These are phyloP conservation scores for Tuber indicum DNA, from an alignment of 495 filamentous ascomycete species.

Conservation along the genomic window DNA sequence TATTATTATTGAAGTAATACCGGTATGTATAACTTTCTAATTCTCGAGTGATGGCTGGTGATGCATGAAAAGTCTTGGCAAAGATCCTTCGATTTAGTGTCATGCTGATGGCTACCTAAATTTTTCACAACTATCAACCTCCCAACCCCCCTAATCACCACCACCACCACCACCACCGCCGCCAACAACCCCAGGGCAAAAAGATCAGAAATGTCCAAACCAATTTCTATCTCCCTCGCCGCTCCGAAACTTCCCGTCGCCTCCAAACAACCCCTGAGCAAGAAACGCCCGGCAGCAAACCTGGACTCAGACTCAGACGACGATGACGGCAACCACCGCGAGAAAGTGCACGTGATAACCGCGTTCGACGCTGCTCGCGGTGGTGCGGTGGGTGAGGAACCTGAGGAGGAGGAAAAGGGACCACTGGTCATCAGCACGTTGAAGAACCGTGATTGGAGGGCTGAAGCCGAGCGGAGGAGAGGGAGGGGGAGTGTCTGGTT, in stretches of 20 bases:
- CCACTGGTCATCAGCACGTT: constrained; percentile 60
- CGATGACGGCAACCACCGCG: constrained; percentile 24
- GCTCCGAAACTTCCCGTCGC: constrained; percentile 30
- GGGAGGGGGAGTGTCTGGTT: constrained; percentile 31
- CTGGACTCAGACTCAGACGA: constrained; percentile 51
- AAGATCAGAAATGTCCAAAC: not conserved
- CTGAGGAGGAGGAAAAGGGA: constrained; percentile 33
- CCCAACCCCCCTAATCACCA: not conserved
- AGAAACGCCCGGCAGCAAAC: constrained; percentile 43
- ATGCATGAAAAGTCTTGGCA: not conserved
- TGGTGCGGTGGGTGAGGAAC: constrained; percentile 49
- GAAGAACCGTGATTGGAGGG: constrained; percentile 68
- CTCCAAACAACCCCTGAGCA: constrained; percentile 24
- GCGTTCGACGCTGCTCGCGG: constrained; percentile 57
- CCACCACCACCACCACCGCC: not conserved
- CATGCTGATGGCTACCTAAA: no score
- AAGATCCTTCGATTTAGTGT: not conserved
- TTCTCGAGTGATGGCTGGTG: not conserved
- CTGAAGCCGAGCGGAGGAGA: constrained; percentile 46
- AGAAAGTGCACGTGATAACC: constrained; percentile 50
- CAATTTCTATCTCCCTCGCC: constrained; percentile 44
- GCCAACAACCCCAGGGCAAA: not conserved
- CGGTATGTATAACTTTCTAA: not conserved
- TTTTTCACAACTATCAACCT: not conserved
- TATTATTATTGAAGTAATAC: no score